Conservation (phyloP, 495 filamentous ascomycete genomes). For the Talaromyces proteolyticus region DNA sequence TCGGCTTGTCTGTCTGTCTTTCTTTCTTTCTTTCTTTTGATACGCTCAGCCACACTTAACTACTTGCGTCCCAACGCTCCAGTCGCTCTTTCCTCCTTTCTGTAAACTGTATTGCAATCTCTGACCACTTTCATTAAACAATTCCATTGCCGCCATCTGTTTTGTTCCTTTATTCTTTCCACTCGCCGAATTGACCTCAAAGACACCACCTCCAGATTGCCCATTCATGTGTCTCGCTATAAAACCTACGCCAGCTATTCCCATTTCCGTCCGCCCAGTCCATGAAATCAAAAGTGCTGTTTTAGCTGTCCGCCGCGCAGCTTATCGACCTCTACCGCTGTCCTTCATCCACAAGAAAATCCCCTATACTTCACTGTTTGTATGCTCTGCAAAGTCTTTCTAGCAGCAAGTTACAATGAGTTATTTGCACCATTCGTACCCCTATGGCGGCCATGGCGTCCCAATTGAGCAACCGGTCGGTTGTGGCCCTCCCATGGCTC, state of each 20-base stretch:
- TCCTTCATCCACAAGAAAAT: too few relatives aligned
- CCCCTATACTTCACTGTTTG: too few relatives aligned
- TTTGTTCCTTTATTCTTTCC: too few relatives aligned
- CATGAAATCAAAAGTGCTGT: conserved; percentile 4
- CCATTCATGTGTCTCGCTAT: too few relatives aligned
- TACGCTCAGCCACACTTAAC: not conserved
- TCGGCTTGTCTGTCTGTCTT: not conserved
- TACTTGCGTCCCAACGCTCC: not conserved
- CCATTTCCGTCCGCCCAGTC: too few relatives aligned
- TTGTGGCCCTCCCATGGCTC: conserved; percentile 34
- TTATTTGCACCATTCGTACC: conserved; percentile 36
- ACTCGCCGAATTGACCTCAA: too few relatives aligned
- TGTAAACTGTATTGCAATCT: not conserved
- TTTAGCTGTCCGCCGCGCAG: conserved; percentile 6
- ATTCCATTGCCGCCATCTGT: too few relatives aligned
- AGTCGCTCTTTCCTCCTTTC: not conserved
- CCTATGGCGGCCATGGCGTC: conserved; percentile 29
- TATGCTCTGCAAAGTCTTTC: too few relatives aligned
- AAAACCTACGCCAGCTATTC: too few relatives aligned
- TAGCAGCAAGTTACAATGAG: conserved; percentile 28
- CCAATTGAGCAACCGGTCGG: conserved; percentile 35
- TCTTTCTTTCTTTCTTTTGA: not conserved
- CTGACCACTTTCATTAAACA: conserved; percentile 8
- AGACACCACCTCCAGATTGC: too few relatives aligned
- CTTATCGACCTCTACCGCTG: not conserved